phyloP scores from a whole-genome alignment of 495 filamentous ascomycete species.

The Penicillium desertorum region DNA sequence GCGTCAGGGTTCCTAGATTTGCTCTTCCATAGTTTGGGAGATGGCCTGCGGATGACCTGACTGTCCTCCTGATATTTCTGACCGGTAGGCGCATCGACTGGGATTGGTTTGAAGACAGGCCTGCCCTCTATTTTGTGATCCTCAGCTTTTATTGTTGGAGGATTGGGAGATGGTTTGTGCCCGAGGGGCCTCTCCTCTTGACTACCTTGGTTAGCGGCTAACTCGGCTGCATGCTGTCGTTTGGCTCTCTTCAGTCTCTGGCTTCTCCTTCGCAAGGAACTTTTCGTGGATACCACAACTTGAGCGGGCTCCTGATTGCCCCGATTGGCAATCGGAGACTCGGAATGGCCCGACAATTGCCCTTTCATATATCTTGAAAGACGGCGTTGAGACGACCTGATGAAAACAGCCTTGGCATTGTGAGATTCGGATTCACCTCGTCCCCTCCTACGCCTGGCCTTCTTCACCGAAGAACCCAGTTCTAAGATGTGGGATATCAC shows the following conservation, averaged over 20 bases:
- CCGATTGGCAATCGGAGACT: neutral
- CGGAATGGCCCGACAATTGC: neutral
- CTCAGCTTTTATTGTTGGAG: neutral
- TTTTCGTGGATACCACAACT: neutral
- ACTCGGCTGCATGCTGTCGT: too few relatives aligned
- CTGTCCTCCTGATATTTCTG: neutral
- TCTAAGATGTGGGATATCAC: neutral
- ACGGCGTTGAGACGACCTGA: neutral
- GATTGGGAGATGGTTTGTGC: neutral
- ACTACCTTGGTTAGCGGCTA: neutral
- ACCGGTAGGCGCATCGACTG: neutral
- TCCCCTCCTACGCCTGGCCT: neutral
- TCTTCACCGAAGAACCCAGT: neutral
- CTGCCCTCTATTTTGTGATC: neutral
- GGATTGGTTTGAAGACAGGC: neutral
- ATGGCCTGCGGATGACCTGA: neutral
- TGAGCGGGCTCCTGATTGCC: neutral
- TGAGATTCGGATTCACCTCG: neutral
- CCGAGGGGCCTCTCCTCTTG: neutral
- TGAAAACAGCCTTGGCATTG: neutral
- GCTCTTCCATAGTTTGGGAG: neutral
- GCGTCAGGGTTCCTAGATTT: neutral
- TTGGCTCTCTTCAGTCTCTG: neutral
- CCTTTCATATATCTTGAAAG: neutral
- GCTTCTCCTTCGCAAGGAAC: neutral